Conservation (phyloP, 768 basidiomycete species). For the Paxillus ammoniavirescens region DNA sequence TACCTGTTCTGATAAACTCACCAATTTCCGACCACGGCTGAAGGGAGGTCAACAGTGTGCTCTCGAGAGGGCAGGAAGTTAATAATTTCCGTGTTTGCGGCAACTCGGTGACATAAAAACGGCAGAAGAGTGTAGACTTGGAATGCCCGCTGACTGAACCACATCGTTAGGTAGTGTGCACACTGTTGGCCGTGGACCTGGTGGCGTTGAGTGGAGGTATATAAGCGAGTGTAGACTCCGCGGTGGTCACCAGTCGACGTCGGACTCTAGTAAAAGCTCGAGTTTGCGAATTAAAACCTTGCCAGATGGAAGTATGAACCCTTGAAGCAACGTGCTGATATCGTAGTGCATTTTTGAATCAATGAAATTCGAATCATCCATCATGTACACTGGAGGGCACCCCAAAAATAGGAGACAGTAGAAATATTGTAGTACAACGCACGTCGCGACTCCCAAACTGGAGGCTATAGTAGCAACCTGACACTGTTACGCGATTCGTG, state of each 20-base stretch:
- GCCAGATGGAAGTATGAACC: neutral
- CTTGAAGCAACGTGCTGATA: neutral
- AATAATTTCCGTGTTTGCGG: conserved; percentile 66
- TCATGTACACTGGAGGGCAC: too few species aligned
- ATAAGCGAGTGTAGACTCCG: too few species aligned
- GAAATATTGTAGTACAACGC: too few species aligned
- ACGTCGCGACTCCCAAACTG: too few species aligned
- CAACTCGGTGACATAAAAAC: conserved; percentile 26
- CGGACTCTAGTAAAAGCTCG: too few species aligned
- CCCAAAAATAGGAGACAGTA: too few species aligned
- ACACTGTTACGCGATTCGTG: too few species aligned
- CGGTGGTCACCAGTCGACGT: too few species aligned
- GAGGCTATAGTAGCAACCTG: too few species aligned
- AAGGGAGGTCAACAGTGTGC: conserved; percentile 14
- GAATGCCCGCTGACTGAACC: conserved; percentile 11
- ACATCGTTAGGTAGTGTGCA: neutral
- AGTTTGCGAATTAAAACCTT: neutral
- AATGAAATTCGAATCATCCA: neutral
- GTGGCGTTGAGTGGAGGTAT: neutral
- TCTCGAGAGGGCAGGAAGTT: conserved; percentile 44
- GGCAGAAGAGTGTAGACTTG: conserved; percentile 10
- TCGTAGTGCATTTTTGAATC: neutral
- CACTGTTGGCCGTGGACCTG: neutral
- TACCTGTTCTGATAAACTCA: conserved; percentile 20
- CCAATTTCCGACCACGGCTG: conserved; percentile 28